Percentiles rank a stretch among this genome's conserved stretches.
These are phyloP conservation scores for Ogataea zsoltii DNA, from an alignment of 805 yeast species.

Conservation along the genomic window DNA sequence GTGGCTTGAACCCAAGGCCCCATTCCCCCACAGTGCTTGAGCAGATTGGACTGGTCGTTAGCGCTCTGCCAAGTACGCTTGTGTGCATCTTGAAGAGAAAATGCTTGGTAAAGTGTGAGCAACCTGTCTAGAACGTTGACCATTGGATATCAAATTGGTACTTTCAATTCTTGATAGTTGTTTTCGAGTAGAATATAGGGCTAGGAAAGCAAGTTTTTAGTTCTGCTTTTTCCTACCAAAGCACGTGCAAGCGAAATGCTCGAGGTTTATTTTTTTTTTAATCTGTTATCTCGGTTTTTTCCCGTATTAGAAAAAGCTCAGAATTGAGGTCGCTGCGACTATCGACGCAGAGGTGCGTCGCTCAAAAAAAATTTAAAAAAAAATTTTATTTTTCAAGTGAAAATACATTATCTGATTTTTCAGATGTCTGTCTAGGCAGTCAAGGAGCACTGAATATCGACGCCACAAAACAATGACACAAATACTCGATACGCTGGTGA, in stretches of 20 bases:
- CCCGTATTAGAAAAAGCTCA: slow-evolving; percentile 3
- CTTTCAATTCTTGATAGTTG: too few relatives aligned
- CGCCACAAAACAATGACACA: slow-evolving; percentile 9
- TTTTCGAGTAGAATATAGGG: too few relatives aligned
- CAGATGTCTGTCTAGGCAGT: too few relatives aligned
- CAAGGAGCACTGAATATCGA: background rate
- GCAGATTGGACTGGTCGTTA: slow-evolving; percentile 46
- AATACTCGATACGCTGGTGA: slow-evolving; percentile 18
- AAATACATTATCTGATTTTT: background rate
- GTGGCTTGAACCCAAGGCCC: slow-evolving; percentile 55
- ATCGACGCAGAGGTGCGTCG: slow-evolving; percentile 4
- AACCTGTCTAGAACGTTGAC: slow-evolving; percentile 2
- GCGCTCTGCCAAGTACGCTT: slow-evolving; percentile 31
- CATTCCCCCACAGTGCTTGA: slow-evolving; percentile 48
- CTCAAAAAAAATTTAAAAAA: slow-evolving; percentile 5
- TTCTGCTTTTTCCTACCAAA: background rate
- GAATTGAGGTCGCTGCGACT: background rate
- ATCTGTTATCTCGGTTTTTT: slow-evolving; percentile 8
- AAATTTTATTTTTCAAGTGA: slow-evolving; percentile 1
- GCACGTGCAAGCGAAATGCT: background rate
- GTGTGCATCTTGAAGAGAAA: background rate
- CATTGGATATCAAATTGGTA: slow-evolving; percentile 3
- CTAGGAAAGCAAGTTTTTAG: too few relatives aligned
- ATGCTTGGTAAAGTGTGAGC: background rate
- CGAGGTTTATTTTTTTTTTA: background rate